phyloP scores from a whole-genome alignment of 2,329 filamentous ascomycete genomes.

The Bipolaris zeicola region DNA sequence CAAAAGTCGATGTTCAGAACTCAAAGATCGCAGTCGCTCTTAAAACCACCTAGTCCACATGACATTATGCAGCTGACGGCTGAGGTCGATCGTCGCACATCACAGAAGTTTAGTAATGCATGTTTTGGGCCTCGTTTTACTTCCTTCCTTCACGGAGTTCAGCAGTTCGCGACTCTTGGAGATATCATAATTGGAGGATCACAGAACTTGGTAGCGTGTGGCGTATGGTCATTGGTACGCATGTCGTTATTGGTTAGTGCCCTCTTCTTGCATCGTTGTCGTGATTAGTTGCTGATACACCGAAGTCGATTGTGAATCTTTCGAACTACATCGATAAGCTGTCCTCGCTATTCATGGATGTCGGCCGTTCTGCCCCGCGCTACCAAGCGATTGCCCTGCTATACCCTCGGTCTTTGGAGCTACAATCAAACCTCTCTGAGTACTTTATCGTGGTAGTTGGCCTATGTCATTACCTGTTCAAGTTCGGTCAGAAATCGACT shows the following conservation, averaged over 20 bases:
- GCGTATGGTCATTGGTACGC: constrained; percentile 54
- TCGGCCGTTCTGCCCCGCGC: constrained; percentile 49
- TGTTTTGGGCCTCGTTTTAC: constrained; percentile 53
- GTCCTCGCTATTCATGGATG: constrained; percentile 49
- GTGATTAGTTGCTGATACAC: background rate
- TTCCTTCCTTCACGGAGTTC: constrained; percentile 50
- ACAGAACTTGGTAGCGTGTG: constrained; percentile 54
- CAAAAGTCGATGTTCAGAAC: constrained; percentile 12
- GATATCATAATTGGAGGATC: constrained; percentile 51
- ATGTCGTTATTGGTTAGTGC: constrained; percentile 50
- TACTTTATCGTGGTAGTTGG: constrained; percentile 52
- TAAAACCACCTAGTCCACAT: background rate
- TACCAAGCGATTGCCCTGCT: constrained; percentile 50
- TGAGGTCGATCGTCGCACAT: constrained; percentile 40
- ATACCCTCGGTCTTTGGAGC: constrained; percentile 46
- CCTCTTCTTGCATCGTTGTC: constrained; percentile 25
- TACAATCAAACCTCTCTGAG: constrained; percentile 47
- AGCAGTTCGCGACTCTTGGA: constrained; percentile 53
- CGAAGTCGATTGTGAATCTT: constrained; percentile 40
- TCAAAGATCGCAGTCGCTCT: constrained; percentile 6
- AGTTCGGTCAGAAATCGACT: constrained; percentile 43
- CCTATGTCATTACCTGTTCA: constrained; percentile 48
- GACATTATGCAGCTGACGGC: constrained; percentile 44
- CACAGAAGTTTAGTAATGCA: constrained; percentile 22
- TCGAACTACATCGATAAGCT: constrained; percentile 50